Evolutionary conservation across 2,329 filamentous ascomycete species (phyloP).

Genomic region (Neobulgaria alba): DNA sequence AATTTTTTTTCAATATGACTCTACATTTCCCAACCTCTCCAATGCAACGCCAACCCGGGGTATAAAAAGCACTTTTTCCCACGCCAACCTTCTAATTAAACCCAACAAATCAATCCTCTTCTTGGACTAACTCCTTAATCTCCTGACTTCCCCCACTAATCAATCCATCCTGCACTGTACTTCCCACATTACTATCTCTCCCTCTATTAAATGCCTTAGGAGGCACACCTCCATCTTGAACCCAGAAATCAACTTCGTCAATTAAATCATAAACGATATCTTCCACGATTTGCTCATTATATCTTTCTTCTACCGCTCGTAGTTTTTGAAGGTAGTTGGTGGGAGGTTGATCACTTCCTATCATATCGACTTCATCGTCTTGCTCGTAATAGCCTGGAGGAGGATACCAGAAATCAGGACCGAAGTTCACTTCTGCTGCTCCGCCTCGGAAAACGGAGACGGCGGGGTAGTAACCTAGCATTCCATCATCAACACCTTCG

Average conservation of each 20-base stretch:
- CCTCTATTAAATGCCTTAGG: conserved; percentile 20
- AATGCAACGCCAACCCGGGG: too few relatives aligned
- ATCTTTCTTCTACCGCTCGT: conserved; percentile 66
- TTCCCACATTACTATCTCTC: conserved; percentile 17
- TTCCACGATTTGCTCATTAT: conserved; percentile 88
- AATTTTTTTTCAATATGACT: too few relatives aligned
- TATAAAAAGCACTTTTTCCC: too few relatives aligned
- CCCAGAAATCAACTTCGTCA: conserved; percentile 88
- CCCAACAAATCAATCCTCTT: conserved; percentile 44
- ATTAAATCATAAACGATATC: conserved; percentile 89
- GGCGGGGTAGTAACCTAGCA: conserved; percentile 91
- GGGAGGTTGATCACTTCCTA: conserved; percentile 30
- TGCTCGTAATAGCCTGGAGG: conserved; percentile 48
- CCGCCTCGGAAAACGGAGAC: conserved; percentile 89
- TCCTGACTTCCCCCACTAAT: conserved; percentile 41
- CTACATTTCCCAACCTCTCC: too few relatives aligned
- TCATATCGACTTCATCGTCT: conserved; percentile 41
- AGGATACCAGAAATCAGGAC: conserved; percentile 85
- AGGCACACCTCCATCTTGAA: conserved; percentile 41
- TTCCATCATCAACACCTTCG: conserved; percentile 85
- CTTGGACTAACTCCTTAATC: conserved; percentile 58
- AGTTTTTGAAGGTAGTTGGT: conserved; percentile 28
- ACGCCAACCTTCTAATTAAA: conserved; percentile 3
- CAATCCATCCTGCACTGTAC: conserved; percentile 14
- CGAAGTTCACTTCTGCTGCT: conserved; percentile 88